A percentile compares a stretch with the other conserved stretches of the same genome.
Conservation (phyloP, 768 basidiomycete species). For the Lyophyllum atratum region DNA sequence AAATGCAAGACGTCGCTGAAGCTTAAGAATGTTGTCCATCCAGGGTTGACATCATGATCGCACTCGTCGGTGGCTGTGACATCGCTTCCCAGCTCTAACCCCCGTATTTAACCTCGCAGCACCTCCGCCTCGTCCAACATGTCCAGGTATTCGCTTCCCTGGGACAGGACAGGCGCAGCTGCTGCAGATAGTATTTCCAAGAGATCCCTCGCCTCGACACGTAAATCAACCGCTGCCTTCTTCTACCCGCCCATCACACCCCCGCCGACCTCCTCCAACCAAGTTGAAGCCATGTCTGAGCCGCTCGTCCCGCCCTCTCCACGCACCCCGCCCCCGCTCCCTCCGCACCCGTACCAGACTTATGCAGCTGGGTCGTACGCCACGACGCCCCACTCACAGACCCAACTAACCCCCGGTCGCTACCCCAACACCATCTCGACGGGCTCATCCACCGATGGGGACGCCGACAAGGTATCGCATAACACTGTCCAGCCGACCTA, state of each 20-base stretch:
- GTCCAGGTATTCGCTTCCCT: slow-evolving; percentile 1
- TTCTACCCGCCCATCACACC: slow-evolving; percentile 1
- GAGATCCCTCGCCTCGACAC: background rate
- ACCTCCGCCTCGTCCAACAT: background rate
- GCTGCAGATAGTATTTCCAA: background rate
- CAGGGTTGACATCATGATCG: background rate
- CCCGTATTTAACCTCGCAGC: background rate
- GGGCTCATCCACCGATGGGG: background rate
- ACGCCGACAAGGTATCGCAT: background rate
- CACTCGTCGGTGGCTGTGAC: background rate
- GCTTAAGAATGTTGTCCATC: background rate
- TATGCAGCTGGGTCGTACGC: background rate
- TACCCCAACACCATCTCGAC: background rate
- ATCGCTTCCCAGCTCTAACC: background rate
- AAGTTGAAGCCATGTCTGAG: background rate
- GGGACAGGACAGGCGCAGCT: background rate
- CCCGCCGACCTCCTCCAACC: background rate
- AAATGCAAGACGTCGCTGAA: background rate
- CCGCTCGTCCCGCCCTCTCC: background rate
- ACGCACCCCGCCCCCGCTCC: background rate
- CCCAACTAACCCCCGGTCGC: background rate
- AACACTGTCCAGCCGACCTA: background rate
- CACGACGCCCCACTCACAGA: background rate
- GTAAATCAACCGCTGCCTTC: background rate
- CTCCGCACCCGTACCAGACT: slow-evolving; percentile 2